A percentile compares a stretch with the other conserved stretches of the same genome.
phyloP scores from a whole-genome alignment of 2,329 filamentous ascomycete genomes.

The Claviceps pazoutovae region DNA sequence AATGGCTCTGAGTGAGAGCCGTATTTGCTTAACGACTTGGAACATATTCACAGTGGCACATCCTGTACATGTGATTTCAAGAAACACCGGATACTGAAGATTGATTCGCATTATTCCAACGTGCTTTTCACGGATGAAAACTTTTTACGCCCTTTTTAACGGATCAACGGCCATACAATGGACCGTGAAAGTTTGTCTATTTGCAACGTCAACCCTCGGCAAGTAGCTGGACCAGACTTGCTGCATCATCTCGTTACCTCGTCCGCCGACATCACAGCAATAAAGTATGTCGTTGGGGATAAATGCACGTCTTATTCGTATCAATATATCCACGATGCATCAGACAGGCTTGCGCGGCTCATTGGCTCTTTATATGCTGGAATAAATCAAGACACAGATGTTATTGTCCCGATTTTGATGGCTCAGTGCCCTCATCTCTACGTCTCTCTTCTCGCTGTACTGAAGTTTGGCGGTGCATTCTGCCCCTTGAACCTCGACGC shows the following conservation, averaged over 20 bases:
- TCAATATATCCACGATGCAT: slow-evolving; percentile 41
- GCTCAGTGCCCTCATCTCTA: slow-evolving; percentile 69
- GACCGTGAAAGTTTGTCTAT: slow-evolving; percentile 24
- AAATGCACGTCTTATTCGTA: slow-evolving; percentile 40
- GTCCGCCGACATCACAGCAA: slow-evolving; percentile 13
- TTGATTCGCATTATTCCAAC: background rate
- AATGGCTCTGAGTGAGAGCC: background rate
- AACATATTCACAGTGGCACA: background rate
- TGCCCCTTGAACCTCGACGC: slow-evolving; percentile 72
- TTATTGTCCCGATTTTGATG: slow-evolving; percentile 61
- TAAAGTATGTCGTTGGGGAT: slow-evolving; percentile 18
- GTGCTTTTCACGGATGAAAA: background rate
- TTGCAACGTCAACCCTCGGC: slow-evolving; percentile 28
- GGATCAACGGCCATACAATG: slow-evolving; percentile 10
- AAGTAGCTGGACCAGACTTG: slow-evolving; percentile 28
- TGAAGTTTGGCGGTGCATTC: slow-evolving; percentile 74
- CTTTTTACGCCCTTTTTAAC: background rate
- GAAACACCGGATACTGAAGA: background rate
- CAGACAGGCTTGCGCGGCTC: slow-evolving; percentile 39
- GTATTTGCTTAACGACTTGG: background rate
- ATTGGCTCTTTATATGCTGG: slow-evolving; percentile 20
- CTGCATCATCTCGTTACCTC: slow-evolving; percentile 47
- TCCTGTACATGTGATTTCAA: background rate
- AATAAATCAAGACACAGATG: slow-evolving; percentile 13
- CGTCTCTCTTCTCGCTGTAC: slow-evolving; percentile 58